A percentile compares a stretch with the other conserved stretches of the same genome.
Conservation (phyloP, 2,329 filamentous ascomycete genomes). For the Arachnopeziza araneosa region DNA sequence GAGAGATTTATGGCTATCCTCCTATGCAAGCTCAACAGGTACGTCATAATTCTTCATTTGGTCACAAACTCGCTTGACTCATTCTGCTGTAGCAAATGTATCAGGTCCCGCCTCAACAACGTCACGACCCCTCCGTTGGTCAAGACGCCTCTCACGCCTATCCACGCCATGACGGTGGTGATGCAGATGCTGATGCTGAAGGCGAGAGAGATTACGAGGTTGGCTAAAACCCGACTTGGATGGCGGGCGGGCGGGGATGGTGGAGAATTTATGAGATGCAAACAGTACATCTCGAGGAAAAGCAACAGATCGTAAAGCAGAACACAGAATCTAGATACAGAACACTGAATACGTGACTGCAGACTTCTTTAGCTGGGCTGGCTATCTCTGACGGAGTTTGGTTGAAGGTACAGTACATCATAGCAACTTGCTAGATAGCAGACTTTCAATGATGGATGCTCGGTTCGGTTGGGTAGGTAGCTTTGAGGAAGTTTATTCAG, state of each 20-base stretch:
- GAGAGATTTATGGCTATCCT: slow-evolving; percentile 80
- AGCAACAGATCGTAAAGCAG: background rate
- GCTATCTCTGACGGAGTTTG: background rate
- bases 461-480: too few relatives aligned
- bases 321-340: background rate
- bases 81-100: slow-evolving; percentile 33
- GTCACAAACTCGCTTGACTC: background rate
- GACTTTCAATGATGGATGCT: background rate
- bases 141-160: slow-evolving; percentile 34
- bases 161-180: slow-evolving; percentile 35
- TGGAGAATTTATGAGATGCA: background rate
- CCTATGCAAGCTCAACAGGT: slow-evolving; percentile 80
- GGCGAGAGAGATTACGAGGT: slow-evolving; percentile 40
- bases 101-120: slow-evolving; percentile 34
- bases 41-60: slow-evolving; percentile 32
- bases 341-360: too few relatives aligned
- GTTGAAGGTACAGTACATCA: background rate
- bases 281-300: slow-evolving; percentile 7
- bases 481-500: too few relatives aligned
- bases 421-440: background rate
- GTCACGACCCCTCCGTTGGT: slow-evolving; percentile 34
- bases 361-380: background rate
- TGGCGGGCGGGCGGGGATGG: background rate
- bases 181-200: slow-evolving; percentile 39
- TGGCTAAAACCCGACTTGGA: slow-evolving; percentile 15